Percentiles rank a stretch among this genome's conserved stretches.
phyloP scores from a whole-genome alignment of 2,329 filamentous ascomycete species.

The Penicillium sp. region DNA sequence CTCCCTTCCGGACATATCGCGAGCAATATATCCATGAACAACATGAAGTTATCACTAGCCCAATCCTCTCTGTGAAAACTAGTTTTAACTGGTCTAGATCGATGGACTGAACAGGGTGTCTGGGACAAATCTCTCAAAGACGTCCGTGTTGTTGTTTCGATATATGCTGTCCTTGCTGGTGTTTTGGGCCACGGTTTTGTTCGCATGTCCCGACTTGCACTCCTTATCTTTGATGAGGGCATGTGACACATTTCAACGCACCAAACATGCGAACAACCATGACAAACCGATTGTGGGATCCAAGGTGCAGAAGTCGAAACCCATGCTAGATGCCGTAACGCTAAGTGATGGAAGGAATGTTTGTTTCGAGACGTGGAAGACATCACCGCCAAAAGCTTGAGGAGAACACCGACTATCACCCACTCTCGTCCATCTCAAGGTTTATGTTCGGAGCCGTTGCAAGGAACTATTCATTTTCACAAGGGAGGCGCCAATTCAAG shows the following conservation, averaged over 20 bases:
- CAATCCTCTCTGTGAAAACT: constrained; percentile 59
- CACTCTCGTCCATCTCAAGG: neutral
- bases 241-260: constrained; percentile 13
- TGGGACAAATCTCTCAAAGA: constrained; percentile 69
- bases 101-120: constrained; percentile 65
- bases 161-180: constrained; percentile 71
- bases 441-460: neutral
- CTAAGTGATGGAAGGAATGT: too few relatives aligned
- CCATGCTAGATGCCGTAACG: too few relatives aligned
- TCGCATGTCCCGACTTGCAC: constrained; percentile 58
- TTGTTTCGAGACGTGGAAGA: neutral
- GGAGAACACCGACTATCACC: neutral
- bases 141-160: constrained; percentile 72
- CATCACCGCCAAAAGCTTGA: neutral
- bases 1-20: too few relatives aligned
- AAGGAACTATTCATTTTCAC: too few relatives aligned
- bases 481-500: neutral
- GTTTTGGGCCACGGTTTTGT: constrained; percentile 75
- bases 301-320: too few relatives aligned
- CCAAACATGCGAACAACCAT: too few relatives aligned
- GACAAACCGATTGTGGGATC: too few relatives aligned
- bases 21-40: constrained; percentile 53
- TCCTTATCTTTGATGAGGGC: constrained; percentile 88
- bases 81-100: constrained; percentile 67
- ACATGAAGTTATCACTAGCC: constrained; percentile 56